Evolutionary conservation across 345 rosid genomes (phyloP).

Genomic region (Camelina laxa): DNA sequence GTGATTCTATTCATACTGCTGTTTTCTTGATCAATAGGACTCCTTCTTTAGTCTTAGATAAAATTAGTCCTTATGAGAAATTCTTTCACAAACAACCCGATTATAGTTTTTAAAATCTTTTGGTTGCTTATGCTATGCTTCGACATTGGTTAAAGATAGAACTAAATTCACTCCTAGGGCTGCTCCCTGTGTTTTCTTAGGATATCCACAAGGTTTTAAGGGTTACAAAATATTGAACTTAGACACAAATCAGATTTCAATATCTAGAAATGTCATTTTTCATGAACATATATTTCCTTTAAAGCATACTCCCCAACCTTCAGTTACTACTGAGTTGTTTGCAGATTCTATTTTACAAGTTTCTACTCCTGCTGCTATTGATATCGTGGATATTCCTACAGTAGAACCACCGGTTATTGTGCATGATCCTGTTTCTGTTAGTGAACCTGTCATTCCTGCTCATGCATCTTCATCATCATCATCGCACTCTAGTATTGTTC

Average conservation of each 20-base stretch:
- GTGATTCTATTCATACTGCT: too few species aligned
- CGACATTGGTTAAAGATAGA: neutral
- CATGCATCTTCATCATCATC: too few species aligned
- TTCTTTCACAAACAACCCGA: accelerated
- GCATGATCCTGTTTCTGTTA: too few species aligned
- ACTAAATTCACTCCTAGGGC: neutral
- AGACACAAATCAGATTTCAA: accelerated
- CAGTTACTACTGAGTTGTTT: too few species aligned
- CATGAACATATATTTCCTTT: neutral
- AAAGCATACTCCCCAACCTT: too few species aligned
- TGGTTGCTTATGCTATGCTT: neutral
- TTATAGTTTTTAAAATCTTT: neutral
- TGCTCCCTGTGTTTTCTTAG: neutral
- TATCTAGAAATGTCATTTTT: neutral
- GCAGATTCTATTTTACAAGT: too few species aligned
- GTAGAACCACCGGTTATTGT: too few species aligned
- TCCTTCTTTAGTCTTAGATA: neutral
- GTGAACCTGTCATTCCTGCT: too few species aligned
- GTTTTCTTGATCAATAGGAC: neutral
- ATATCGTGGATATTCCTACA: too few species aligned
- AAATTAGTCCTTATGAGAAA: neutral
- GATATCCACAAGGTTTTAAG: neutral
- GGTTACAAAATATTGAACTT: neutral
- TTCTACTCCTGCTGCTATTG: too few species aligned
- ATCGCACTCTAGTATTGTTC: too few species aligned